Percentiles rank a stretch among this genome's conserved stretches.
These are phyloP conservation scores for Tolypocladium tropicale DNA, from an alignment of 2,329 filamentous ascomycete genomes.

Conservation along the genomic window DNA sequence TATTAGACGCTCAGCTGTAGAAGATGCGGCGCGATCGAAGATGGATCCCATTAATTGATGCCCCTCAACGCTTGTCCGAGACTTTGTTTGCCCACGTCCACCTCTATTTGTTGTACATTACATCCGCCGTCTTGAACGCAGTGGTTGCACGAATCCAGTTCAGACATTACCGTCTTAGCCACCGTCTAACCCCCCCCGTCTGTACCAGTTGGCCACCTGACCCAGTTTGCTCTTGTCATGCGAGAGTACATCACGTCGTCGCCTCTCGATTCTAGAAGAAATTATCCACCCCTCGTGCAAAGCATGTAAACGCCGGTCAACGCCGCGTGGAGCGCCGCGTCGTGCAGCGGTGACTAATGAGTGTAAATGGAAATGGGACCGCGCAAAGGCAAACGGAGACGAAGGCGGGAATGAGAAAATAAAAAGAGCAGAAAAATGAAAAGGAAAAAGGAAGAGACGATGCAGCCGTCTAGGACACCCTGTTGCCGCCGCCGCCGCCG, in stretches of 20 bases:
- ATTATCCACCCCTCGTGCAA: neutral
- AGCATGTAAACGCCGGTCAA: neutral
- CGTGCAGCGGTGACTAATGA: neutral
- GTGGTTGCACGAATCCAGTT: neutral
- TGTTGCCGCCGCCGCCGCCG: constrained; percentile 18
- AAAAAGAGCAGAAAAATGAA: neutral
- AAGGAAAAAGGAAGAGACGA: neutral
- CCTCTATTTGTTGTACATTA: neutral
- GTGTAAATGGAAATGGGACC: neutral
- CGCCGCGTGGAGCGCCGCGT: neutral
- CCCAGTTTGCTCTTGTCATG: neutral
- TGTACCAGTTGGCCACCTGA: neutral
- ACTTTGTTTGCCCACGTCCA: too few relatives aligned
- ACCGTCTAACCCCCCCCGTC: neutral
- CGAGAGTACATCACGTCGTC: neutral
- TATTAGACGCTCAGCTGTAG: neutral
- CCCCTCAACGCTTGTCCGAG: neutral
- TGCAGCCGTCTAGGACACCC: constrained; percentile 2
- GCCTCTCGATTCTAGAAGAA: neutral
- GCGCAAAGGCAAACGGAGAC: neutral
- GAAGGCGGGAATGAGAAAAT: neutral
- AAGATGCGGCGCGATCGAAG: neutral
- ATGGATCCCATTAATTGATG: neutral
- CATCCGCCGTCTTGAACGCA: neutral
- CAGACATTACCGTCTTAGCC: neutral